Base-by-base conservation (phyloP, 1,284 basidiomycete species). In the Cryptococcus hybrid region DNA sequence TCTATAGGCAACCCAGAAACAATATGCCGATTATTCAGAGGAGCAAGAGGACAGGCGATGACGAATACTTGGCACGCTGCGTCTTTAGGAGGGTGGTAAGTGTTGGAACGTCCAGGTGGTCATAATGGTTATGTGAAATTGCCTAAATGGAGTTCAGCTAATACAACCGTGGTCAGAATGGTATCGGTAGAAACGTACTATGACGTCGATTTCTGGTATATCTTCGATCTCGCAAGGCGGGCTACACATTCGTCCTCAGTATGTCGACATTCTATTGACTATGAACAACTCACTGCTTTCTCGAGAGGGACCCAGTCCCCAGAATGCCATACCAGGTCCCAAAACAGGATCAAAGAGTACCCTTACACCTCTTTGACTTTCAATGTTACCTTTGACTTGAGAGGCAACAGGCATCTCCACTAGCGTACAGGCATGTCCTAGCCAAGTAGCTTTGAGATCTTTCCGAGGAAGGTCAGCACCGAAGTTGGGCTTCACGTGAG, bases 321-420 rank as follows among this genome's bases (percentile, higher is more conserved):
- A 30, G 72, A 76, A 0, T 86, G 86, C 40, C 83, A 84, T 70
- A 86, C 88, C 7, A 86, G 77, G 56, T 84, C 77, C 36, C 82
- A 84, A 85, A 2, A 87, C 86, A 8, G 88, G 88, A 67, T 89
- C 88, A 62, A 87, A 86, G 11, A 89, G 74, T n/a, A 89, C 79
- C 15, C 85, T 79, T 3, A 84, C 76, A 1, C 88, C 87, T 42
- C 86, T 77, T 11, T 67, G 56, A 18, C 18, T 2, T 18, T 18
- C 18, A 18, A 1, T 18, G 18, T 1, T 18, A 18, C 18, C 18
- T 34, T 78, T 76, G 6, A 38, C 51, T 13, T 45, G 39, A 35
- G 43, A 46, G 18, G 38, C 30, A 18, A 18, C 18, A 24, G 81
- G 87, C 42, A 88, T 77, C 73, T 89, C 86, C 43, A 89, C 79